phyloP scores from a whole-genome alignment of 1,284 basidiomycete species.

The Uromyces viciae-fabae region DNA sequence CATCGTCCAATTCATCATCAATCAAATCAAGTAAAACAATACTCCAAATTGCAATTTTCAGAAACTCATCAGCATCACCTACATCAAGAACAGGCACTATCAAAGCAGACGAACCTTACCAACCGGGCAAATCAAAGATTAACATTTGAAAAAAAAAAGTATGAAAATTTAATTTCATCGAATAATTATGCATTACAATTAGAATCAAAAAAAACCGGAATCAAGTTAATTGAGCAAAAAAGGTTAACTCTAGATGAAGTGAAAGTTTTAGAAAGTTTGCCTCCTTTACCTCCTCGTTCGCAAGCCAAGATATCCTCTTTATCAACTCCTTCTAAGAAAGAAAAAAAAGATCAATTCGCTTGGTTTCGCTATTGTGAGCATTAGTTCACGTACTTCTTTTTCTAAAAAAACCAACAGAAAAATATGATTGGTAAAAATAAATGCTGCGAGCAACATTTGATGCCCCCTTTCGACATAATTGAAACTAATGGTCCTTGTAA shows the following conservation, averaged over 20 bases:
- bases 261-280: not conserved
- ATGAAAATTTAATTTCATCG: not conserved
- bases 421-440: no score
- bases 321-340: not conserved
- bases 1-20: not conserved
- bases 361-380: constrained; percentile 15
- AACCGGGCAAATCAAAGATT: no score
- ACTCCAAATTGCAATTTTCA: not conserved
- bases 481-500: no score
- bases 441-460: no score
- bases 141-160: no score
- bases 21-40: not conserved
- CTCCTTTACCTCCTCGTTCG: not conserved
- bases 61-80: not conserved
- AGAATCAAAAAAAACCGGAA: constrained; percentile 7
- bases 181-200: not conserved
- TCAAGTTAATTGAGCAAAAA: not conserved
- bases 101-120: no score
- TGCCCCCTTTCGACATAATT: no score
- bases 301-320: not conserved
- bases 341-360: constrained; percentile 13
- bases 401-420: no score
- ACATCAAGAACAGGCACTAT: not conserved
- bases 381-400: no score
- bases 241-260: not conserved